Evolutionary conservation across 352 stramenopile genomes (phyloP).

Genomic region (Phytophthora idaei): DNA sequence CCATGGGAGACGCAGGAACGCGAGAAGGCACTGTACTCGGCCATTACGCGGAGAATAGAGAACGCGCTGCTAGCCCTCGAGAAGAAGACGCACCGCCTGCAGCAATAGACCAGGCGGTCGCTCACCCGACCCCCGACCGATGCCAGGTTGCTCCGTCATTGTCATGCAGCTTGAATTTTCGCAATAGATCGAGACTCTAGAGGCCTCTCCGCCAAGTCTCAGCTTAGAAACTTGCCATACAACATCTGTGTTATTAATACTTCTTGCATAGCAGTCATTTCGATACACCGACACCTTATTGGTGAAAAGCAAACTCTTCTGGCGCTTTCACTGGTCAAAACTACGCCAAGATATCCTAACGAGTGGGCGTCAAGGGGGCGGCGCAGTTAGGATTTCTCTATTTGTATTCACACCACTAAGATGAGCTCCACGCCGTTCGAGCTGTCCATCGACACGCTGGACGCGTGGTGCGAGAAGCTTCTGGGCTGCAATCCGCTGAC

Average conservation of each 20-base stretch:
- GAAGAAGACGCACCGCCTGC: constrained; percentile 32
- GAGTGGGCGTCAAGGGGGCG: constrained; percentile 5
- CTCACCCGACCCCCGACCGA: not conserved
- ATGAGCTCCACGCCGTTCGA: constrained; percentile 71
- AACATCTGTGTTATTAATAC: not conserved
- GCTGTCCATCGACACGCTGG: constrained; percentile 88
- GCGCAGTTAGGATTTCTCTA: constrained; percentile 17
- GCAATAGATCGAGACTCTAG: constrained; percentile 14
- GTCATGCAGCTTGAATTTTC: not conserved
- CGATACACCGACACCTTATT: not conserved
- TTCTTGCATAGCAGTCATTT: not conserved
- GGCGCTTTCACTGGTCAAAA: constrained; percentile 4
- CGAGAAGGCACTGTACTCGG: constrained; percentile 82
- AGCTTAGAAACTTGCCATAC: no score
- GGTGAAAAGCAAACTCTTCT: not conserved
- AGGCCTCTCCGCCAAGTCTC: not conserved
- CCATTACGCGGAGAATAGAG: constrained; percentile 87
- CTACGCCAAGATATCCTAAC: not conserved
- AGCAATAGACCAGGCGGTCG: constrained; percentile 24
- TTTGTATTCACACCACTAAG: constrained; percentile 1
- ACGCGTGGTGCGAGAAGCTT: constrained; percentile 95
- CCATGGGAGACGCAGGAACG: constrained; percentile 67
- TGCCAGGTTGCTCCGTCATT: constrained; percentile 2
- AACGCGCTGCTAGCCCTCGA: constrained; percentile 69
- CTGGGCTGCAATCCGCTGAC: constrained; percentile 93